Evolutionary conservation across 352 stramenopile genomes (phyloP).

Genomic region (Sclerospora graminicola): DNA sequence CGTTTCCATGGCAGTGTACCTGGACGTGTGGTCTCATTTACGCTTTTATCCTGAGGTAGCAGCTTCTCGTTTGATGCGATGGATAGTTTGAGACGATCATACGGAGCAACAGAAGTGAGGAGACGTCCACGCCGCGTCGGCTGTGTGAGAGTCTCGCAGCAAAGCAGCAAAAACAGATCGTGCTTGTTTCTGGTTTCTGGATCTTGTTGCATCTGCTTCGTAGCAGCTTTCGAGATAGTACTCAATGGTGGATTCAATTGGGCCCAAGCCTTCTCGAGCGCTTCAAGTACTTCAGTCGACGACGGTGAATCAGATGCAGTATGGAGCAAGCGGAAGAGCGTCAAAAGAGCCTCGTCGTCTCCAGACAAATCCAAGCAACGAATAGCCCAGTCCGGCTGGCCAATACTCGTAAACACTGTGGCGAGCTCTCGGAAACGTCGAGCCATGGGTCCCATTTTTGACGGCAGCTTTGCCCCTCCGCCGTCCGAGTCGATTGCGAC

Average conservation of each 20-base stretch:
- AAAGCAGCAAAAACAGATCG: conserved; percentile 57
- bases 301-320: too few relatives aligned
- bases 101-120: conserved; percentile 33
- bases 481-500: conserved; percentile 27
- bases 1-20: conserved; percentile 54
- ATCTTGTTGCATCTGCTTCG: too few relatives aligned
- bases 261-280: conserved; percentile 41
- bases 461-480: conserved; percentile 47
- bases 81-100: conserved; percentile 32
- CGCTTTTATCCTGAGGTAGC: conserved; percentile 5
- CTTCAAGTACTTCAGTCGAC: conserved; percentile 19
- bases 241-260: conserved; percentile 46
- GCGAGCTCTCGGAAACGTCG: conserved; percentile 33
- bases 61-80: conserved; percentile 6
- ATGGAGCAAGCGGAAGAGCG: conserved; percentile 27
- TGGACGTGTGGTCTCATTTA: conserved; percentile 17
- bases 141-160: conserved; percentile 42
- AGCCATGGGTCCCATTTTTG: conserved; percentile 29
- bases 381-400: conserved; percentile 40
- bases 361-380: conserved; percentile 63
- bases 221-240: conserved; percentile 29
- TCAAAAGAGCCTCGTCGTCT: conserved; percentile 51
- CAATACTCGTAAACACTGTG: conserved; percentile 33
- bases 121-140: conserved; percentile 59
- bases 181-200: conserved; percentile 22